Evolutionary conservation across 2,329 filamentous ascomycete species (phyloP), one percentile per base, ranked within the genome.

Genomic region (Sclerotinia nivalis): DNA sequence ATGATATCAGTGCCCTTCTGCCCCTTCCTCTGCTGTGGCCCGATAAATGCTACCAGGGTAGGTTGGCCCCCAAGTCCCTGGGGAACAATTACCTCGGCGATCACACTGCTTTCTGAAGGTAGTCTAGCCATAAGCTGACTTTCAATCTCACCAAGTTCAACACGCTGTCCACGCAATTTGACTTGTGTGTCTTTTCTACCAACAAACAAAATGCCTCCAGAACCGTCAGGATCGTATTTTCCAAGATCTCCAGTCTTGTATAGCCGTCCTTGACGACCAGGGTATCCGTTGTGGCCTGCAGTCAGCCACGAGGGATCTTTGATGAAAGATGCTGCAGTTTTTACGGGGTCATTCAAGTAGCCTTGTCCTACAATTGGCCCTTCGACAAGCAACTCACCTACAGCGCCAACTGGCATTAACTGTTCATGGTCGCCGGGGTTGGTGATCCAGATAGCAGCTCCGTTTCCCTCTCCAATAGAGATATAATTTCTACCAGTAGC

Each of bases 141-240:
- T 76, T 82, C 85, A 67, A 84, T 84, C 76, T 83, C 84, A 15
- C 81, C 83, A 65, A 89, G 81, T 78, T 89, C 91, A 66, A 90
- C 85, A 68, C 89, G 82, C 73, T 87, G 89, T 37, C 91, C 91
- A 15, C 84, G 83, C 40, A 91, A 80, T 79, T 92, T 92, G 68
- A 90, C 85, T 77, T 89, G 89, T n/a, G 85, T 85, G 74, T 91
- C 89, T 73, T 88, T 89, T 62, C 90, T 83, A 22, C 88, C 88
- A 52, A 89, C 81, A 71, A 87, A 89, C 7, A 66, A 1, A 61
- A 68, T 68, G 12, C 84, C 78, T 52, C 89, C 83, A 9, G 82
- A 82, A n/a, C 75, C 78, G 64, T 88, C 84, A 0, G 79, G 77
- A 56, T 86, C 81, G 68, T 88, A 87, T 37, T 81, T 81, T 0